Evolutionary conservation across 1,284 basidiomycete genomes (phyloP), one percentile per base, ranked within the genome.

Genomic region (Ganoderma lucidum): DNA sequence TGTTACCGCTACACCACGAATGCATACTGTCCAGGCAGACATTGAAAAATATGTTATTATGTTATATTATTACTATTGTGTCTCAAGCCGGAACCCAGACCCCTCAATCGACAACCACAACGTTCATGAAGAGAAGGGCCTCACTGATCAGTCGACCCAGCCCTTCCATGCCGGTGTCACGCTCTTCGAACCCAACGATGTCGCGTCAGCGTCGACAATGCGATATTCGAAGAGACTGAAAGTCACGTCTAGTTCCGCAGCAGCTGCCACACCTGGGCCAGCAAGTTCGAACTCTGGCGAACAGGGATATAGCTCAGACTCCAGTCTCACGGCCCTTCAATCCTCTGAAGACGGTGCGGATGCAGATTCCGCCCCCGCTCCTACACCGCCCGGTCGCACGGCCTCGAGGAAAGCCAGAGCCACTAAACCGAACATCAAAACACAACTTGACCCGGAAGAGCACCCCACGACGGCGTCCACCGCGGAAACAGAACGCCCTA

Each of bases 1-100:
- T 80, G 80, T 81, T 81, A 81, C 80, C 80, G 77, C 74, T 81
- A 81, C 80, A 80, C 80, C 80, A 81, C 75, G 73, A 76, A 70
- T 70, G 69, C 69, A 35, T 44, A 15, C 6, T 28, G 1, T 6
- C 2, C 5, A 6, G 0, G 4, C 2, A 32, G 3, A 3, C 10
- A 23, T 23, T 15, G 53, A 30, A 1, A 32, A 45, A 0, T 45
- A 45, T 45, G 19, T 6, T 6, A 14, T 6, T n/a, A n/a, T 45
- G 19, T 45, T 45, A 2, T 23, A 23, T 23, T 23, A 23, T 23
- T 23, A 23, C 23, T 23, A 23, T 23, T 23, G 23, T 23, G 23
- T 23, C 23, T 23, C 23, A 23, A 23, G 35, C 35, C 35, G 4
- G 35, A 35, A 35, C 8, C 8, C 35, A 35, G 35, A 5, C 8